phyloP scores from a whole-genome alignment of 192 early-diverging fungal species.

The Coemansia sp. region DNA sequence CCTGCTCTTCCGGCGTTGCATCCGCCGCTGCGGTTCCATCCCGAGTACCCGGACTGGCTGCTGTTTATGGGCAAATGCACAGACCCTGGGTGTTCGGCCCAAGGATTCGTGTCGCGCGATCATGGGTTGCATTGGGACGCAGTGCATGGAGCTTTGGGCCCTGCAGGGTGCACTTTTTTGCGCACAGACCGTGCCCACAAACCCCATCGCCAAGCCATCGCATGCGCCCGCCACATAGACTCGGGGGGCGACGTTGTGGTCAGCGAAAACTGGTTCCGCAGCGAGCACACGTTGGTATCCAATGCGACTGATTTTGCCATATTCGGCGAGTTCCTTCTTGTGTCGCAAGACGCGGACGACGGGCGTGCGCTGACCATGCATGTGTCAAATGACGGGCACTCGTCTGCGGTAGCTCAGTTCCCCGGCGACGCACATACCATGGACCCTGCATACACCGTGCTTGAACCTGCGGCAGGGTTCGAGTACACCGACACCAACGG shows the following conservation, averaged over 20 bases:
- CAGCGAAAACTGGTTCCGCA: conserved; percentile 58
- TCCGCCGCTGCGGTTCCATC: conserved; percentile 78
- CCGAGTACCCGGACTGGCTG: conserved; percentile 76
- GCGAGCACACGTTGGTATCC: conserved; percentile 57
- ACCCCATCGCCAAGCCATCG: conserved; percentile 61
- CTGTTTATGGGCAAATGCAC: conserved; percentile 60
- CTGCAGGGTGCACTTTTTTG: conserved; percentile 49
- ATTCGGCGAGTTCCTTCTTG: conserved; percentile 77
- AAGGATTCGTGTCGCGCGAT: conserved; percentile 70
- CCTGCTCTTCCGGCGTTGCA: conserved; percentile 65
- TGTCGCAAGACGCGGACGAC: conserved; percentile 58
- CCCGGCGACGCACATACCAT: conserved; percentile 65
- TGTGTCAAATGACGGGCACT: conserved; percentile 73
- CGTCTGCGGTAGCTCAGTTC: conserved; percentile 71
- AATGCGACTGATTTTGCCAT: conserved; percentile 78
- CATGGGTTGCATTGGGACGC: conserved; percentile 68
- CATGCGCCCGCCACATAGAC: conserved; percentile 66
- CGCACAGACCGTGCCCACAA: conserved; percentile 54
- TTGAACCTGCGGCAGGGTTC: conserved; percentile 62
- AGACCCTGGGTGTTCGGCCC: conserved; percentile 63
- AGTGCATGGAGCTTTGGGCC: conserved; percentile 8
- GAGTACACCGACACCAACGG: conserved; percentile 40
- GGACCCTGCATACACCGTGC: conserved; percentile 67
- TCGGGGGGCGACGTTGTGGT: conserved; percentile 60
- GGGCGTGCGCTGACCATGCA: conserved; percentile 57